A percentile compares a stretch with the other conserved stretches of the same genome.
These are phyloP conservation scores for Hordeum vulgare DNA, from an alignment of 176 grass and related monocot species.

Conservation along the genomic window MorexV3_pseudomolecules_assembly NC_058520.1:366675182-366675681, in stretches of 20 bases:
- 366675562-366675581: not conserved
- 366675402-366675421: not conserved
- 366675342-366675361: not conserved
- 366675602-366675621: too few relatives aligned
- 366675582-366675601: not conserved
- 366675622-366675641: too few relatives aligned
- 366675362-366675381: not conserved
- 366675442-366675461: too few relatives aligned
- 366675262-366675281: not conserved
- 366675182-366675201: not conserved
- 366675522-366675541: not conserved
- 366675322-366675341: not conserved
- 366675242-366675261: too few relatives aligned
- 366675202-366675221: too few relatives aligned
- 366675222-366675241: too few relatives aligned
- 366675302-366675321: not conserved
- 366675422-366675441: not conserved
- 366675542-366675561: not conserved
- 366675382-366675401: too few relatives aligned
- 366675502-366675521: not conserved
- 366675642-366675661: too few relatives aligned
- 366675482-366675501: not conserved
- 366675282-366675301: not conserved
- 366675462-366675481: not conserved
- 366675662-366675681: too few relatives aligned